These are phyloP conservation scores for Meira nashicola DNA, from an alignment of 1,284 basidiomycete genomes.

Conservation along the genomic window DNA sequence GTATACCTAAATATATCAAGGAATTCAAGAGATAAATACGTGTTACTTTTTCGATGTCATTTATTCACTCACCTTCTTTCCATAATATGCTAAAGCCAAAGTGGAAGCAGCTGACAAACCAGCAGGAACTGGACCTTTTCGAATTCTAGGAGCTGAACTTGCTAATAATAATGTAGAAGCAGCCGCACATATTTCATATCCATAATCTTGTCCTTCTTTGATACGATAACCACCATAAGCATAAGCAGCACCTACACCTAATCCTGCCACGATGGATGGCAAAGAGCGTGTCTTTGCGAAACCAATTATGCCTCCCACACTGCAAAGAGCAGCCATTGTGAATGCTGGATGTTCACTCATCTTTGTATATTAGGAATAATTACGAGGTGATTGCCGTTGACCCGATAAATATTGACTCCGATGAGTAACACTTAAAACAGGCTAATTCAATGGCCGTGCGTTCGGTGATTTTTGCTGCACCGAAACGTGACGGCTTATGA, in stretches of 20 bases:
- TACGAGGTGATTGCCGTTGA: no score
- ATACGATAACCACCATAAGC: conserved; percentile 57
- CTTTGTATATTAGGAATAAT: no score
- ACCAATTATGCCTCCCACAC: conserved; percentile 67
- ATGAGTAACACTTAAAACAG: no score
- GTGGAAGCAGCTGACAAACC: conserved; percentile 65
- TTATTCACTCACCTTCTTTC: conserved; percentile 54
- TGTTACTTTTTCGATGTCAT: neutral
- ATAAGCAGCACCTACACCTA: conserved; percentile 67
- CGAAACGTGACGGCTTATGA: no score
- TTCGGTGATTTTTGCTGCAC: no score
- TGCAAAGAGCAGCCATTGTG: conserved; percentile 70
- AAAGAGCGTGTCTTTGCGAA: conserved; percentile 27
- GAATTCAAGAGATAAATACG: neutral
- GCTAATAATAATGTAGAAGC: conserved; percentile 71
- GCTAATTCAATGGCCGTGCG: no score
- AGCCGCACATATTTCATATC: conserved; percentile 64
- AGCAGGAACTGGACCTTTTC: conserved; percentile 73
- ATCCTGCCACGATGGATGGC: conserved; percentile 73
- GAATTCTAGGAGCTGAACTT: conserved; percentile 69
- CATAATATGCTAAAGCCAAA: conserved; percentile 67
- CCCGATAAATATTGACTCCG: no score
- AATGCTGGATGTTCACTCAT: conserved; percentile 57
- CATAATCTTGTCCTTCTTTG: conserved; percentile 64
- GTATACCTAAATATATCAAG: no score